phyloP scores from a whole-genome alignment of 2,329 filamentous ascomycete species.

The Sclerotinia trifoliorum region DNA sequence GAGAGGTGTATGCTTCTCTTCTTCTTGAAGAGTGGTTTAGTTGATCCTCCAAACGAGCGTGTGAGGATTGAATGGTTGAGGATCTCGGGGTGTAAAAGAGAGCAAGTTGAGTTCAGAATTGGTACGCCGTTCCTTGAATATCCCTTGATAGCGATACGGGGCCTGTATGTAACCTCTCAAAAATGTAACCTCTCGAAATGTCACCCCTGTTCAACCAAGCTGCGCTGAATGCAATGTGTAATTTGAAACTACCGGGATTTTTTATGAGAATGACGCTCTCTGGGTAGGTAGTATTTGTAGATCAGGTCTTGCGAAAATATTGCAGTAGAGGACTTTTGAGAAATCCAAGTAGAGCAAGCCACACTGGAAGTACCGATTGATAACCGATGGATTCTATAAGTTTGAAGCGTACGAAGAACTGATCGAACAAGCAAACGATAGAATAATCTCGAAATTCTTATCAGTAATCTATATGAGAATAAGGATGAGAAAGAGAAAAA shows the following conservation, averaged over 20 bases:
- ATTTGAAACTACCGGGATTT: not conserved
- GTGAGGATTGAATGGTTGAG: not conserved
- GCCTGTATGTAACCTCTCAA: not conserved
- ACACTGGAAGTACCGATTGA: no score
- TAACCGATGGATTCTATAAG: no score
- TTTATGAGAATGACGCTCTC: not conserved
- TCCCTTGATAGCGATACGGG: slow-evolving; percentile 18
- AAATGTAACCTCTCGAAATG: not conserved
- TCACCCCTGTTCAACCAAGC: not conserved
- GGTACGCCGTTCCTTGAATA: slow-evolving; percentile 6
- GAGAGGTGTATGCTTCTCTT: not conserved
- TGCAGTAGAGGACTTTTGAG: not conserved
- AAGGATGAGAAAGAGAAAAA: not conserved
- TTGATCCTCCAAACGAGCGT: not conserved
- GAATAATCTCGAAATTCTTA: not conserved
- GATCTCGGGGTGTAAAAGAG: not conserved
- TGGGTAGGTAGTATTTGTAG: not conserved
- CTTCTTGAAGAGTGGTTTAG: not conserved
- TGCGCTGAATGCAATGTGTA: not conserved
- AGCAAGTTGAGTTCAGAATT: not conserved
- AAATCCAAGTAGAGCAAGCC: no score
- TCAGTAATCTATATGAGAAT: not conserved
- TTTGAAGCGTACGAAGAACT: not conserved
- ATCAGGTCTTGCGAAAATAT: not conserved
- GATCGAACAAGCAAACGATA: not conserved